Conservation (phyloP, 2,329 filamentous ascomycete genomes). For the Aureobasidium uvarum region DNA sequence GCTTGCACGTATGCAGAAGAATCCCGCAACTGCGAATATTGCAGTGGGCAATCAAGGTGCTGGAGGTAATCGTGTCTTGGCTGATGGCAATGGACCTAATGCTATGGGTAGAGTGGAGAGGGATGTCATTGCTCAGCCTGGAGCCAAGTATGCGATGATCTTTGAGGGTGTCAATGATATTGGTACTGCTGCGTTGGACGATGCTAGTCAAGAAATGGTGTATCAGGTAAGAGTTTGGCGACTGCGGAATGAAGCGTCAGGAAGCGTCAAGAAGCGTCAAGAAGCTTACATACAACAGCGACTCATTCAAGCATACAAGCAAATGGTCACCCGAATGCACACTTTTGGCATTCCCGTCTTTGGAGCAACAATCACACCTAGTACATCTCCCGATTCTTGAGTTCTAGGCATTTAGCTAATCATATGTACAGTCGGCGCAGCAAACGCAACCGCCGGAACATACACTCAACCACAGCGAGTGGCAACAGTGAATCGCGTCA, state of each 20-base stretch:
- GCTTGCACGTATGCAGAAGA: slow-evolving; percentile 51
- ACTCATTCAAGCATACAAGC: slow-evolving; percentile 58
- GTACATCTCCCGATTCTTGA: not conserved
- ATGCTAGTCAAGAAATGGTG: slow-evolving; percentile 1
- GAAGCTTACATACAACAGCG: slow-evolving; percentile 24
- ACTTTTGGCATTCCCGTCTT: slow-evolving; percentile 57
- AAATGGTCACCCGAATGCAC: slow-evolving; percentile 57
- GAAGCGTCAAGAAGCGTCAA: not conserved
- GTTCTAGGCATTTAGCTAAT: not conserved
- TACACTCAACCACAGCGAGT: slow-evolving; percentile 59
- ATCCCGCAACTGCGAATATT: slow-evolving; percentile 49
- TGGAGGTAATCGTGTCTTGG: slow-evolving; percentile 63
- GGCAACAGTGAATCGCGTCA: slow-evolving; percentile 56
- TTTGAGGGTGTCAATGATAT: slow-evolving; percentile 72
- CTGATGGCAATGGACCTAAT: slow-evolving; percentile 62
- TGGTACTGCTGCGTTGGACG: slow-evolving; percentile 43
- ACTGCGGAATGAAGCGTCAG: not conserved
- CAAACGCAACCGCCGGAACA: slow-evolving; percentile 46
- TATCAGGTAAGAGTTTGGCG: not conserved
- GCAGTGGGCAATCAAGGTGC: slow-evolving; percentile 64
- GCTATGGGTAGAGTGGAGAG: slow-evolving; percentile 60
- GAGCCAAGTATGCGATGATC: slow-evolving; percentile 61
- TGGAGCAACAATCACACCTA: slow-evolving; percentile 64
- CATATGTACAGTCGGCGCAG: slow-evolving; percentile 46
- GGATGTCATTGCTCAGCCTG: slow-evolving; percentile 59